phyloP scores from a whole-genome alignment of 805 yeast genomes.

The Wickerhamiella brachini region DNA sequence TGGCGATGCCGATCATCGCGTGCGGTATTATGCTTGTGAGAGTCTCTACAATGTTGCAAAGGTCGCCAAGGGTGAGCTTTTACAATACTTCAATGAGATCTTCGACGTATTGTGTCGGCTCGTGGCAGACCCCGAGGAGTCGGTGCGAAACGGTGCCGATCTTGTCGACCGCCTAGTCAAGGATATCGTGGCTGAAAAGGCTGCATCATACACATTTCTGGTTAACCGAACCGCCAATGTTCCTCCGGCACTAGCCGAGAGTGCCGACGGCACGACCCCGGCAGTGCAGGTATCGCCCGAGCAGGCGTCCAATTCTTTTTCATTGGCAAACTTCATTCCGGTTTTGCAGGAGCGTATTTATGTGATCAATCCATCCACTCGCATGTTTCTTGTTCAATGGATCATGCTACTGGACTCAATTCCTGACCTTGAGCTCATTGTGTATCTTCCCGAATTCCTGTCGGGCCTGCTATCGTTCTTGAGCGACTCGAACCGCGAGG shows the following conservation, averaged over 20 bases:
- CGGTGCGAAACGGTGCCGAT: conserved; percentile 93
- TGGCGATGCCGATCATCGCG: conserved; percentile 95
- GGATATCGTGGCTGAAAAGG: conserved; percentile 90
- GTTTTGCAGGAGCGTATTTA: conserved; percentile 82
- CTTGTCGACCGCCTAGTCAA: conserved; percentile 77
- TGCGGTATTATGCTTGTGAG: conserved; percentile 93
- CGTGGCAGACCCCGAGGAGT: conserved; percentile 79
- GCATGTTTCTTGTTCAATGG: conserved; percentile 90
- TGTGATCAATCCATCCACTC: conserved; percentile 82
- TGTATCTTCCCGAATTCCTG: conserved; percentile 78
- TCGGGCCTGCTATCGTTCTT: conserved; percentile 72
- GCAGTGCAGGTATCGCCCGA: conserved; percentile 20
- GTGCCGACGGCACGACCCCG: conserved; percentile 27
- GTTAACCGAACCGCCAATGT: conserved; percentile 37
- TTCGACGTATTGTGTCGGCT: conserved; percentile 84
- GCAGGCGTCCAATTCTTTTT: conserved; percentile 51
- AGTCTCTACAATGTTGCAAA: conserved; percentile 90
- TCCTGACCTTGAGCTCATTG: conserved; percentile 77
- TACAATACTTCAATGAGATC: conserved; percentile 82
- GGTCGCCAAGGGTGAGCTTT: conserved; percentile 88
- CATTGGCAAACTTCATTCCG: conserved; percentile 78
- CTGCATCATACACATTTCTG: conserved; percentile 71
- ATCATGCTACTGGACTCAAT: conserved; percentile 80
- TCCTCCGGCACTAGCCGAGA: conserved; percentile 46
- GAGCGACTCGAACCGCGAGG: conserved; percentile 75